Base-by-base conservation (phyloP, 257 asterid genomes). In the Capsicum pubescens region DNA sequence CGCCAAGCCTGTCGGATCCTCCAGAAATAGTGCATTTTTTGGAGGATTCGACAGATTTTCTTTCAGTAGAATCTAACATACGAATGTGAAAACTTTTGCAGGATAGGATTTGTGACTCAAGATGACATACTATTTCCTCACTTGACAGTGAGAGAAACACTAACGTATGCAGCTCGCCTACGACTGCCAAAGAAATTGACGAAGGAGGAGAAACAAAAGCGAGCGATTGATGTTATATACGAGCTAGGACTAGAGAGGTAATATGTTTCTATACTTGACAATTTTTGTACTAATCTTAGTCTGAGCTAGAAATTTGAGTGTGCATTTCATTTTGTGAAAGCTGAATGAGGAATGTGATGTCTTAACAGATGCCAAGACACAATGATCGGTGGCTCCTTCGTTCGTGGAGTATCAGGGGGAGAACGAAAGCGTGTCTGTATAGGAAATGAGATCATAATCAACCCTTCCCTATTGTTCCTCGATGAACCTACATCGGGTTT, bases 31-130 rank as follows among this genome's bases (percentile, higher is more conserved):
- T 32, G 72, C 72, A 66, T 66, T 66, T 42, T 66, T 66, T 66
- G n/a, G 13, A 66, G 46, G 46, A 32, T 66, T 7, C n/a, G 3
- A 64, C 0, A 12, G 46, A 13, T 67, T 67, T 67, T 67, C 74
- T 39, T 69, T 69, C 55, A 52, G 5, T 14, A 16, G 26, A 76
- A 54, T 76, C 0, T 46, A 59, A 59, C 61, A 8, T 16, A 42
- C 79, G 39, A 15, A 21, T 80, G 46, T 36, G 81, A 66, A 26
- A 44, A n/a, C 6, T 56, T 56, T 86, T n/a, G 86, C 97, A 96
- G 99, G 96, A 93, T 94, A 59, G 99, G 99, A 84, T 97, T 95
- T 32, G 99, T 95, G 90, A 95, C 97, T n/a, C 99, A 97, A 89
- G 99, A 97, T 48, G 99, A 97, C 32, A 93, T 97, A 83, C 91